These are phyloP conservation scores for Phytopythium helicoides DNA, from an alignment of 352 stramenopile genomes.

Conservation along the genomic window DNA sequence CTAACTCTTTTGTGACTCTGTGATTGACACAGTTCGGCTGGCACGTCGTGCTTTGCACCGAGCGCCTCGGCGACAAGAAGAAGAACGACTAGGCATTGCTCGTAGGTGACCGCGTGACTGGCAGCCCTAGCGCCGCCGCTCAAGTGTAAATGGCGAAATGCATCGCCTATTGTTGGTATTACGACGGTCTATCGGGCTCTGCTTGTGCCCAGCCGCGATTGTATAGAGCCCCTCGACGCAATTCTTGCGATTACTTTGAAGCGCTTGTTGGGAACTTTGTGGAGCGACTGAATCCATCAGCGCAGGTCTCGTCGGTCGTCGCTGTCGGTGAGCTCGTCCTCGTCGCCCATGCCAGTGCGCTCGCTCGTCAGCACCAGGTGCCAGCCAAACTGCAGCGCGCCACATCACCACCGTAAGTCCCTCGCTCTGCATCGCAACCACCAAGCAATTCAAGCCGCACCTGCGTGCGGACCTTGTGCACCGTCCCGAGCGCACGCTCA, in stretches of 20 bases:
- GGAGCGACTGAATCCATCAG: no score
- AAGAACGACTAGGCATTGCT: constrained; percentile 22
- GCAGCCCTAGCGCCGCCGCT: no score
- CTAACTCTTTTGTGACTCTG: constrained; percentile 4
- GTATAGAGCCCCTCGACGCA: no score
- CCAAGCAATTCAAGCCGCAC: constrained; percentile 7
- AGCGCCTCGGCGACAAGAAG: constrained; percentile 49
- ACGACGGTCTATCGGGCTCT: no score
- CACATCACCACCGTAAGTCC: constrained; percentile 5
- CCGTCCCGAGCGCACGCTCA: constrained; percentile 50
- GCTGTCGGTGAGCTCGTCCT: constrained; percentile 15
- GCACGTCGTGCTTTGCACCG: constrained; percentile 71
- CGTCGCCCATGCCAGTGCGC: constrained; percentile 45
- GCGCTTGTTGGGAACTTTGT: no score
- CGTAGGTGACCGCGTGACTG: neutral
- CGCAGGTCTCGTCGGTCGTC: constrained; percentile 12
- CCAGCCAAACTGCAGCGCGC: constrained; percentile 63
- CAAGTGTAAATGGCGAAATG: no score
- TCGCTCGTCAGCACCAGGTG: constrained; percentile 74
- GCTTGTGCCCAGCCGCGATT: no score
- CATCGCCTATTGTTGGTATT: no score
- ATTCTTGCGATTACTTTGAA: no score
- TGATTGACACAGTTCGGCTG: constrained; percentile 54
- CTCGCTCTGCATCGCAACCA: neutral
- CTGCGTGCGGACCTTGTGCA: constrained; percentile 80